Conservation (phyloP, 1,139 yeast genomes). For the Pneumocystis canis region DNA sequence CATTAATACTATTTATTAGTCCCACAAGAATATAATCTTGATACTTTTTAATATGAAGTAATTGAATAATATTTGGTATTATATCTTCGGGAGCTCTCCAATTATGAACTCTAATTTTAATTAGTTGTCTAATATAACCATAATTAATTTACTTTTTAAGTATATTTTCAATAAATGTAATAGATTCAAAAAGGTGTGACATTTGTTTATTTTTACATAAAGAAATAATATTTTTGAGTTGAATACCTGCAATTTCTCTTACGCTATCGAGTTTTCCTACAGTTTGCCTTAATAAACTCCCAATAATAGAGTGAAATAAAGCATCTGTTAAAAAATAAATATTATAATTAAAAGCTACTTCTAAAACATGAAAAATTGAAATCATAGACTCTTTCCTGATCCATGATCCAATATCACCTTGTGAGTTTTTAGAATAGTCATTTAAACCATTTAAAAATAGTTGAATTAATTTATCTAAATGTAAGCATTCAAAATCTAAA, state of each 20-base stretch:
- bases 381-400: slow-evolving; percentile 40
- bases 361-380: slow-evolving; percentile 22
- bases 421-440: slow-evolving; percentile 25
- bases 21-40: background rate
- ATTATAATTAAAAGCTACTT: slow-evolving; percentile 21
- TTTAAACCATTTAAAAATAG: slow-evolving; percentile 18
- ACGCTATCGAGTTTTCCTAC: slow-evolving; percentile 9
- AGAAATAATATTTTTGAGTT: background rate
- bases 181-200: background rate
- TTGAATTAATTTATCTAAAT: background rate
- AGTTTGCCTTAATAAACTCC: slow-evolving; percentile 5
- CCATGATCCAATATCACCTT: slow-evolving; percentile 49
- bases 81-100: background rate
- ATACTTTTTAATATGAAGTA: background rate
- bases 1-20: background rate
- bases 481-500: background rate
- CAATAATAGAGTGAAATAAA: background rate
- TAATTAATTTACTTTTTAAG: background rate
- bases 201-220: background rate
- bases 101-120: background rate
- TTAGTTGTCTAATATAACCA: background rate
- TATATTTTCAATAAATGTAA: background rate
- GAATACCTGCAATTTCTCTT: background rate
- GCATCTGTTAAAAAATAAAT: background rate
- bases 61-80: background rate